Base-by-base conservation (phyloP, 768 basidiomycete species). In the Suillus weaverae region DNA sequence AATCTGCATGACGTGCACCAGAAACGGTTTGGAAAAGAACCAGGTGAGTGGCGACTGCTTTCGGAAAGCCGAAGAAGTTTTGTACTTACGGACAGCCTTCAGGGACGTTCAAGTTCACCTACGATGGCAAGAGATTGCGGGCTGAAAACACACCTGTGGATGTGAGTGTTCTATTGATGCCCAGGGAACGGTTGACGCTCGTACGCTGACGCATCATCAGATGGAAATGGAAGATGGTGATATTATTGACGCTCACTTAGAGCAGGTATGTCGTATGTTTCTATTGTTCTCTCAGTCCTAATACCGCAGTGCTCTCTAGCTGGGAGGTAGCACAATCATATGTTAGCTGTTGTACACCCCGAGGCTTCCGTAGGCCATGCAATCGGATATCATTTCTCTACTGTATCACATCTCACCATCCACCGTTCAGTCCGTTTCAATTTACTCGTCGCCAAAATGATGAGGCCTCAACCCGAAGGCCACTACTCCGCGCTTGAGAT, bases 71-170 rank as follows among this genome's bases (percentile, higher is more conserved):
- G 33, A 6, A 50, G 18, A 50, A 35, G 41, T 50, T 57, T 33
- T 39, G 43, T 26, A 50, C 35, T 48, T 53, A 48, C 16, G 22
- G 14, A 30, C 35, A 38, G 50, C 30, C 9, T 16, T 65, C 38
- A 89, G 89, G 86, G 18, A 87, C 89, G 0, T 84, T 90, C 67
- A 86, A 84, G 66, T 90, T 90, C 65, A 79, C 78, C 0, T 84
- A 81, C 59, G 85, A 88, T 1, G 88, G 87, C 0, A 70, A 77
- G 2, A 81, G 89, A 39, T 63, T 90, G 41, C 70, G 64, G 18
- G 63, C 75, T 39, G 78, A 84, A 0, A 81, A 85, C 32, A 88
- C 87, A 4, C 89, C 89, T 13, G 82, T 77, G 44, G 75, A 72
- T 56, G 89, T 90, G 65, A 66, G 80, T 73, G 38, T 4, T 41